Evolutionary conservation across 495 filamentous ascomycete genomes (phyloP).

Genomic region (Neurospora sublineolata): DNA sequence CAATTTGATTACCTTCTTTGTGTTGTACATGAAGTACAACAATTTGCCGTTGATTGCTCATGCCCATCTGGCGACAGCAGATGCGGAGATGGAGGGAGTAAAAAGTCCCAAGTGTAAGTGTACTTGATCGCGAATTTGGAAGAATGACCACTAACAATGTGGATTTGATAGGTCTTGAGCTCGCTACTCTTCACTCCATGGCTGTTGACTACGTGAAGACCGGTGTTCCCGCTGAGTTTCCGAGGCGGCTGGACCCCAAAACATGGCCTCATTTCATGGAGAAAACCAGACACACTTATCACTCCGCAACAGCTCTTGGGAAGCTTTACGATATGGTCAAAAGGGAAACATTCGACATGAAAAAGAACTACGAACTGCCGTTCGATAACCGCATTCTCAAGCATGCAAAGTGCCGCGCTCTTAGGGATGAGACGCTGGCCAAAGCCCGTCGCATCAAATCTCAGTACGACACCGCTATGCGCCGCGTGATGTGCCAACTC

Average conservation of each 20-base stretch:
- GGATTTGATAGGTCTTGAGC: conserved; percentile 37
- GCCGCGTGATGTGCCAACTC: conserved; percentile 74
- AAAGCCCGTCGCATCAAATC: conserved; percentile 55
- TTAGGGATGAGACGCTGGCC: conserved; percentile 41
- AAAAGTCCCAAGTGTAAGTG: conserved; percentile 50
- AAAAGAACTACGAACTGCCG: conserved; percentile 50
- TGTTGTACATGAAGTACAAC: conserved; percentile 90
- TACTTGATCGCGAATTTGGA: conserved; percentile 6
- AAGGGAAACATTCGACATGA: conserved; percentile 47
- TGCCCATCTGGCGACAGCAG: conserved; percentile 72
- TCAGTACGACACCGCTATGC: conserved; percentile 66
- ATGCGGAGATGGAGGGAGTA: conserved; percentile 49
- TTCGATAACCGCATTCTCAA: conserved; percentile 74
- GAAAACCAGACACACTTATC: conserved; percentile 49
- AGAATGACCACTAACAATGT: neutral
- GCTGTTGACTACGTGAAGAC: conserved; percentile 93
- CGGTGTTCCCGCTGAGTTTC: conserved; percentile 63
- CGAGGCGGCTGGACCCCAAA: conserved; percentile 42
- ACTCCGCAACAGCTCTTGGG: conserved; percentile 64
- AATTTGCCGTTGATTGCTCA: conserved; percentile 66
- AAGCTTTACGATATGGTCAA: conserved; percentile 63
- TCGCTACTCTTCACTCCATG: conserved; percentile 75
- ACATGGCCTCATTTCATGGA: conserved; percentile 91
- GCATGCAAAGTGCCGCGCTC: conserved; percentile 8
- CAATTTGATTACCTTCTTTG: conserved; percentile 76